phyloP scores from a whole-genome alignment of 352 stramenopile genomes.

The Globisporangium takayamanum region DNA sequence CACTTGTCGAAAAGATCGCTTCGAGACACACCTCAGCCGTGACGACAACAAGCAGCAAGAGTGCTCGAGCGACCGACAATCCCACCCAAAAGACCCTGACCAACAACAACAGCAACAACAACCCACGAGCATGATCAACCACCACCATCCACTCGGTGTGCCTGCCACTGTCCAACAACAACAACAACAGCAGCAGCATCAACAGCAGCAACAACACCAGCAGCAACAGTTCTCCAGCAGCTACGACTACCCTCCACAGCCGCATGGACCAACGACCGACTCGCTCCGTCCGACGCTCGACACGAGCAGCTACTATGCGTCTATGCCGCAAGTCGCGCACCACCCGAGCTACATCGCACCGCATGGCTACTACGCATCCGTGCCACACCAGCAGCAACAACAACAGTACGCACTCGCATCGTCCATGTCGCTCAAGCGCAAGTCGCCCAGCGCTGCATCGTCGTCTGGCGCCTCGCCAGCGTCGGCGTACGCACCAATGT shows the following conservation, averaged over 20 bases:
- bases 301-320: constrained; percentile 14
- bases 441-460: constrained; percentile 17
- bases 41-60: not conserved
- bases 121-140: constrained; percentile 6
- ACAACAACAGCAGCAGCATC: not conserved
- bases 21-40: not conserved
- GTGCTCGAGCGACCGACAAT: not conserved
- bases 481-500: constrained; percentile 1
- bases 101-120: no score
- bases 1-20: constrained; percentile 19
- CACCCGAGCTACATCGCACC: not conserved
- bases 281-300: constrained; percentile 22
- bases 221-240: constrained; percentile 9
- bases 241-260: constrained; percentile 22
- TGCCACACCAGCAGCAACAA: constrained; percentile 5
- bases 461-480: constrained; percentile 7
- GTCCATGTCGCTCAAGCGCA: constrained; percentile 31
- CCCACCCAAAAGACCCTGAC: not conserved
- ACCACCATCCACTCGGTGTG: not conserved
- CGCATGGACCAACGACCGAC: constrained; percentile 20
- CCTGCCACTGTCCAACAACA: not conserved
- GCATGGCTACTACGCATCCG: constrained; percentile 1
- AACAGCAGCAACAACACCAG: constrained; percentile 1
- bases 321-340: constrained; percentile 2
- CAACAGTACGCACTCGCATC: constrained; percentile 17